Evolutionary conservation across 441 rosid species (phyloP), one percentile per base, ranked within the genome.

Genomic region (Gossypium laxum): DNA sequence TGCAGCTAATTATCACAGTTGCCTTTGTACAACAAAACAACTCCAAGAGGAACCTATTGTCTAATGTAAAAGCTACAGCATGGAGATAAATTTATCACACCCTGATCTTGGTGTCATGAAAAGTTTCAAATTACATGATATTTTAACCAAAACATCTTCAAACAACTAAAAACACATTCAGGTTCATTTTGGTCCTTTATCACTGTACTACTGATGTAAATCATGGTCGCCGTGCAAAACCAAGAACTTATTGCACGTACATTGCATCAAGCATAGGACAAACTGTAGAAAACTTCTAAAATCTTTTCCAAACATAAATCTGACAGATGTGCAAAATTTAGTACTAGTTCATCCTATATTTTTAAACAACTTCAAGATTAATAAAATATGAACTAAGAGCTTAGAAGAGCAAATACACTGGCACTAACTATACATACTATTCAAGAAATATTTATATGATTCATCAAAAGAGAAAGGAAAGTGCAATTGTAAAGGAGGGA

Each of bases 1-100:
- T 58, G 11, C 75, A 76, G 48, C 69, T 30, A 45, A 51, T 45
- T 62, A 72, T 41, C 32, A 64, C n/a, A 65, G 57, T 69, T 38
- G 69, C 47, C 30, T 41, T 62, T 7, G 11, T 19, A 19, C 10
- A 63, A 14, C 26, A 0, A 15, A 54, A 43, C 15, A 43, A 68
- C 51, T 17, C 38, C 62, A 71, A 14, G 22, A 69, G 50, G 71
- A 68, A 68, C 72, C 3, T 48, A 54, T 55, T 51, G 10, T 72
- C 28, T 56, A 47, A 47, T 24, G 3, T 32, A 69, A 48, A 69
- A 52, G 50, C 32, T 34, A 19, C n/a, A 18, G 22, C 51, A 34
- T 18, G n/a, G 34, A 52, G 26, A 51, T 38, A 67, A 32, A 14
- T 30, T 19, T 55, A 5, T 65, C 52, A 47, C 45, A 57, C 24